Evolutionary conservation across 805 yeast species (phyloP), one percentile per base, ranked within the genome.

Genomic region (Yarrowia bubula): DNA sequence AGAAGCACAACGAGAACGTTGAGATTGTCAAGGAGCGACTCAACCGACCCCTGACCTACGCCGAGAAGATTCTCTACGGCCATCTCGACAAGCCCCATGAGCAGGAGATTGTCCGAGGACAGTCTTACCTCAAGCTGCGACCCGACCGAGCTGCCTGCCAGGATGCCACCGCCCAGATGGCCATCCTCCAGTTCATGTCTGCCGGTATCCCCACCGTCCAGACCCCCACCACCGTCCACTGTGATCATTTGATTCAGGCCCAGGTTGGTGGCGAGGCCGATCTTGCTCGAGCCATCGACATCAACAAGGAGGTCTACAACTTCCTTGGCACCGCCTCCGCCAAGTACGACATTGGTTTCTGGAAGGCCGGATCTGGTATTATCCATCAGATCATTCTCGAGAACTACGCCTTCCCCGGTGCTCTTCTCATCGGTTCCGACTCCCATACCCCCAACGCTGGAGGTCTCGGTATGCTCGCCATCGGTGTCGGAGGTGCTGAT

Each of bases 401-500:
- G 82, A 93, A 92, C 83, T 92, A 90, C 79, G 95, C 97, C 68
- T 90, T 89, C 86, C 98, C 98, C 77, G 98, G 98, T 81, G 90
- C 93, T 70, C 84, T 92, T 81, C 88, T 92, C 83, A 86, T 92
- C 71, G 98, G 98, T 83, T 92, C 98, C 66, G 98, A 92, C 81
- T 91, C 97, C 38, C 98, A 92, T 80, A 92, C 98, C 72, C 98
- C 98, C 68, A 92, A 92, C 78, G 98, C 97, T 67, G 98, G 98
- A 83, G 98, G 98, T 80, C 84, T 92, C 75, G 98, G 98, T 81
- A 96, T 90, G 81, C 85, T 92, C 74, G 98, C 98, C 71, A 92
- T 92, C 72, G 98, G 98, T 85, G 98, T 93, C 71, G 98, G 98
- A 83, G 98, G 98, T 84, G 98, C 98, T 71, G 98, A 92, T 78